Evolutionary conservation across 257 asterid species (phyloP).

Genomic region (Verbascum thapsus): DNA sequence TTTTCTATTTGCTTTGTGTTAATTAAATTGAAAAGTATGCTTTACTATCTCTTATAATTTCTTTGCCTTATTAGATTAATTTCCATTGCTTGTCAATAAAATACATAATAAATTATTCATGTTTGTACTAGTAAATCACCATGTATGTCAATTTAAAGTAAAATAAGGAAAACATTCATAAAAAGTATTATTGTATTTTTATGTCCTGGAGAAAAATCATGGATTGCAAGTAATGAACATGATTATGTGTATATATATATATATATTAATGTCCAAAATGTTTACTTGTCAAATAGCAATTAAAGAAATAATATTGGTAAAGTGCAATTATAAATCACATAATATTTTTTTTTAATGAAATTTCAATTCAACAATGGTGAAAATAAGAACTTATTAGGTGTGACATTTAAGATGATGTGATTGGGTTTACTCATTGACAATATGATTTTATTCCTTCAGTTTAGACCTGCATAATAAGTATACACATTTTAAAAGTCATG

Average conservation of each 20-base stretch:
- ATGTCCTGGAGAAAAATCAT: too few species aligned
- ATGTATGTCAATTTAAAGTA: too few species aligned
- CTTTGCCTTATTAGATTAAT: not conserved
- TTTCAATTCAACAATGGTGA: not conserved
- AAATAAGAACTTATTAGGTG: not conserved
- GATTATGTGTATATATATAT: too few species aligned
- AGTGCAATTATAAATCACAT: not conserved
- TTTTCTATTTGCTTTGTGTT: not conserved
- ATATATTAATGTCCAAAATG: not conserved
- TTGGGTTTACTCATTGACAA: not conserved
- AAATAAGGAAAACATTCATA: too few species aligned
- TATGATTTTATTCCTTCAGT: not conserved
- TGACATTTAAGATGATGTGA: constrained; percentile 1
- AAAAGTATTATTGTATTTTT: too few species aligned
- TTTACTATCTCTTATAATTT: not conserved
- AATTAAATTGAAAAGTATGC: not conserved
- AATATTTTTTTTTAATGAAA: not conserved
- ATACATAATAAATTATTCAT: not conserved
- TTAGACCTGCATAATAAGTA: too few species aligned
- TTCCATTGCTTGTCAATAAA: not conserved
- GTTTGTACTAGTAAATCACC: too few species aligned
- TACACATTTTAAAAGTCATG: too few species aligned
- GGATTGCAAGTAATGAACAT: too few species aligned
- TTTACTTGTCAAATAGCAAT: not conserved
- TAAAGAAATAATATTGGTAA: not conserved